Evolutionary conservation across 2,329 filamentous ascomycete genomes (phyloP).

Genomic region (Alternaria brassicae): DNA sequence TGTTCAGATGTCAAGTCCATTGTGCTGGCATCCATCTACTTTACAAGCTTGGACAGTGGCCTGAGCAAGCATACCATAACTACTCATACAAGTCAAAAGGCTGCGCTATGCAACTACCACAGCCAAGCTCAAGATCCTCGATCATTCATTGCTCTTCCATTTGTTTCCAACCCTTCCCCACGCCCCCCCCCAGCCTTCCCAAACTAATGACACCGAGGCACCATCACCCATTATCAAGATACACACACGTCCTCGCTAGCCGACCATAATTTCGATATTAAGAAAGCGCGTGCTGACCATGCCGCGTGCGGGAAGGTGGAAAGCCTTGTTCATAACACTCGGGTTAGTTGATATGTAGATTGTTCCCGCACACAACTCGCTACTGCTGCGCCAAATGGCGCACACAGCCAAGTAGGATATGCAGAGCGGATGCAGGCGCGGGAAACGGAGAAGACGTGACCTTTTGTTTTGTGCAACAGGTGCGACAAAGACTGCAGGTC

Average conservation of each 20-base stretch:
- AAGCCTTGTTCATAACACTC: slow-evolving; percentile 38
- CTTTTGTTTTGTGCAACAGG: not conserved
- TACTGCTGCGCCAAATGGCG: slow-evolving; percentile 9
- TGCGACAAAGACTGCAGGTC: not conserved
- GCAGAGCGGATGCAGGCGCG: slow-evolving; percentile 8
- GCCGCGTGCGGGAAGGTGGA: slow-evolving; percentile 6
- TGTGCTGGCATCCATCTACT: not conserved
- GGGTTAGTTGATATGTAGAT: slow-evolving; percentile 20
- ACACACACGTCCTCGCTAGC: slow-evolving; percentile 11
- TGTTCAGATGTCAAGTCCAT: not conserved
- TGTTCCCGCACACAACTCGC: slow-evolving; percentile 22
- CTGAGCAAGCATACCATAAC: not conserved
- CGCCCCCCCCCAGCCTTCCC: not conserved
- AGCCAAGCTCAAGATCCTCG: not conserved
- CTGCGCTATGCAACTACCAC: not conserved
- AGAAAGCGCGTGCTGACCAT: slow-evolving; percentile 9
- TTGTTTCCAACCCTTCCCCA: not conserved
- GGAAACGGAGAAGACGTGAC: slow-evolving; percentile 1
- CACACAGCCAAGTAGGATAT: not conserved
- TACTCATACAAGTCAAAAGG: not conserved
- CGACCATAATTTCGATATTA: slow-evolving; percentile 22
- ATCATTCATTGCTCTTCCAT: not conserved
- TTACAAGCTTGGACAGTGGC: not conserved
- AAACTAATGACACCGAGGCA: slow-evolving; percentile 6
- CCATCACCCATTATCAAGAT: slow-evolving; percentile 17